Evolutionary conservation across 2,329 filamentous ascomycete genomes (phyloP).

Genomic region (Ascocoryne sarcoides): DNA sequence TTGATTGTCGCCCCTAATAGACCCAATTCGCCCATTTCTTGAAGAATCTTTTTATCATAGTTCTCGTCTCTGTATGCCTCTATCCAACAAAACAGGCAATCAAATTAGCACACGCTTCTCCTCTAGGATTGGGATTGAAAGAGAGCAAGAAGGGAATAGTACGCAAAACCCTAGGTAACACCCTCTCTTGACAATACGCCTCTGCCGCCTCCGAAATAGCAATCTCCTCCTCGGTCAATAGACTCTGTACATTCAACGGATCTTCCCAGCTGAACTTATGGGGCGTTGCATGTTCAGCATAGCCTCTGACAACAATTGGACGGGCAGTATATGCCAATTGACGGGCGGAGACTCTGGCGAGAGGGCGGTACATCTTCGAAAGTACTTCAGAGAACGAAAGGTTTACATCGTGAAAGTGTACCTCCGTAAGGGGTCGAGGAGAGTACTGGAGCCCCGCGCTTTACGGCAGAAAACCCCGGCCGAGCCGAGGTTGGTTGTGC

Average conservation of each 20-base stretch:
- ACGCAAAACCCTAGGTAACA: slow-evolving; percentile 83
- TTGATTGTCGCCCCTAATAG: slow-evolving; percentile 77
- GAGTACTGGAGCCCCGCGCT: too few relatives aligned
- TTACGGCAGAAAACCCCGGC: too few relatives aligned
- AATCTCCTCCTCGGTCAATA: slow-evolving; percentile 83
- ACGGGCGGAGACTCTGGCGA: neutral
- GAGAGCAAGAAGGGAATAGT: slow-evolving; percentile 18
- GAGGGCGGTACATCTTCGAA: neutral
- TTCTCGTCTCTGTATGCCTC: slow-evolving; percentile 81
- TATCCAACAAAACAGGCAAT: slow-evolving; percentile 32
- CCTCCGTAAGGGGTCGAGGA: too few relatives aligned
- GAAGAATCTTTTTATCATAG: slow-evolving; percentile 76
- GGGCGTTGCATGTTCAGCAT: slow-evolving; percentile 24
- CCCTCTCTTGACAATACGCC: slow-evolving; percentile 83
- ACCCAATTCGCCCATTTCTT: slow-evolving; percentile 91
- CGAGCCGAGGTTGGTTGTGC: too few relatives aligned
- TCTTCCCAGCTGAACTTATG: slow-evolving; percentile 81
- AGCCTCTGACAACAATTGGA: too few relatives aligned
- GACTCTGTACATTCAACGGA: slow-evolving; percentile 63
- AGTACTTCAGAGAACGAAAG: neutral
- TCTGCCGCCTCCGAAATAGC: slow-evolving; percentile 87
- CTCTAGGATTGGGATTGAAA: too few relatives aligned
- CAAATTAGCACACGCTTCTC: too few relatives aligned
- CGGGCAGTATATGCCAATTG: neutral
- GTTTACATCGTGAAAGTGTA: neutral